A percentile compares a stretch with the other conserved stretches of the same genome.
These are phyloP conservation scores for Anthostomella pinea DNA, from an alignment of 2,329 filamentous ascomycete genomes.

Conservation along the genomic window DNA sequence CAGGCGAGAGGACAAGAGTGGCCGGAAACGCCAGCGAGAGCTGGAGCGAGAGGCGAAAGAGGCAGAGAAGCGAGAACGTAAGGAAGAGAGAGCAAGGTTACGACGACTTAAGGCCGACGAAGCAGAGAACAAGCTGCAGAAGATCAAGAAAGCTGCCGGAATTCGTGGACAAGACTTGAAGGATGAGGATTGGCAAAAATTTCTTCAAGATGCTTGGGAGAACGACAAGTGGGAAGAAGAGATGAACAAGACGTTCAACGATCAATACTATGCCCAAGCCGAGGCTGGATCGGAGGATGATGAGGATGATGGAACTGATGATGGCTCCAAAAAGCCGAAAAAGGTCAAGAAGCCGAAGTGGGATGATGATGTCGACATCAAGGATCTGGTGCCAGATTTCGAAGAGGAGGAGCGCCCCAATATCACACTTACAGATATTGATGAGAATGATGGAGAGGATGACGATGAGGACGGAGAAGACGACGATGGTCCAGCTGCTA, in stretches of 20 bases:
- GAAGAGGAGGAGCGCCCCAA: constrained; percentile 61
- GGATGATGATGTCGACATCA: constrained; percentile 98
- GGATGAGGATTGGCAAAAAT: constrained; percentile 78
- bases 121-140: constrained; percentile 78
- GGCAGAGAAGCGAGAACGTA: constrained; percentile 69
- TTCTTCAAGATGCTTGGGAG: constrained; percentile 87
- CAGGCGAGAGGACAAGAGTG: constrained; percentile 75
- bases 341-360: constrained; percentile 80
- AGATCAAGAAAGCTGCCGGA: constrained; percentile 88
- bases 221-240: constrained; percentile 86
- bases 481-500: constrained; percentile 43
- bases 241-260: constrained; percentile 85
- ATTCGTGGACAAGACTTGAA: constrained; percentile 62
- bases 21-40: constrained; percentile 75
- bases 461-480: constrained; percentile 39
- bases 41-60: constrained; percentile 75
- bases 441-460: constrained; percentile 40
- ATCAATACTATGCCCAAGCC: constrained; percentile 79
- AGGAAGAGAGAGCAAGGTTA: constrained; percentile 78
- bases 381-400: constrained; percentile 84
- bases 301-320: constrained; percentile 48
- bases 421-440: constrained; percentile 54
- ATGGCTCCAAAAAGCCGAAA: constrained; percentile 57
- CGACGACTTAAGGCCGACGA: constrained; percentile 89
- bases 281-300: constrained; percentile 62